phyloP scores from a whole-genome alignment of 768 basidiomycete genomes.

The Clavaria fumosa region DNA sequence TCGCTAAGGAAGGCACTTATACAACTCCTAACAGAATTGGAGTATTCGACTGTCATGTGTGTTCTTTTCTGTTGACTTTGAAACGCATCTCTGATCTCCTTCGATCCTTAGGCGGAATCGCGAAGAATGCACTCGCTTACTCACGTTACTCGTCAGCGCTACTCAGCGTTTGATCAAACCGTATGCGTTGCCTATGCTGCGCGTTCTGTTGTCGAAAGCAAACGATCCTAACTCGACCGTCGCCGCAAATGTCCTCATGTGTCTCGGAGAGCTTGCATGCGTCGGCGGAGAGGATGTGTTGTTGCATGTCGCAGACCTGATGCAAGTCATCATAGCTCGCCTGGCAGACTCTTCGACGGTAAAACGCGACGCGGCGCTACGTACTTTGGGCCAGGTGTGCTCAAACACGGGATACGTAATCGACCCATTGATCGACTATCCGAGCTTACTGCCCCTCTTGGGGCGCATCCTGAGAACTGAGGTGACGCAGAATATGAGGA shows the following conservation, averaged over 20 bases:
- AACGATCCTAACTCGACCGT: slow-evolving; percentile 76
- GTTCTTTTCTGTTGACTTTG: slow-evolving; percentile 1
- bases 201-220: slow-evolving; percentile 80
- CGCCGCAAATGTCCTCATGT: slow-evolving; percentile 84
- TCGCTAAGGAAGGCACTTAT: slow-evolving; percentile 90
- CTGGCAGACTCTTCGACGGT: slow-evolving; percentile 78
- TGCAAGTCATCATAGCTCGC: slow-evolving; percentile 79
- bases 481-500: slow-evolving; percentile 45
- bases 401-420: slow-evolving; percentile 94
- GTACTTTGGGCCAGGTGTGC: slow-evolving; percentile 89
- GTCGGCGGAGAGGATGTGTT: slow-evolving; percentile 89
- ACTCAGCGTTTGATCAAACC: slow-evolving; percentile 91
- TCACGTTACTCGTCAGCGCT: slow-evolving; percentile 80
- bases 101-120: slow-evolving; percentile 46
- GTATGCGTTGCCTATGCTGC: slow-evolving; percentile 89
- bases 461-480: slow-evolving; percentile 80
- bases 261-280: slow-evolving; percentile 83
- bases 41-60: slow-evolving; percentile 79
- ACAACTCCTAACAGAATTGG: slow-evolving; percentile 89
- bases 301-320: slow-evolving; percentile 70
- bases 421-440: slow-evolving; percentile 78
- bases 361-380: slow-evolving; percentile 88
- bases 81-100: slow-evolving; percentile 1
- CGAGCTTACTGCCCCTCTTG: slow-evolving; percentile 74
- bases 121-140: slow-evolving; percentile 83